Evolutionary conservation across 1,284 basidiomycete genomes (phyloP).

Genomic region (Paramarasmius palmivorus): DNA sequence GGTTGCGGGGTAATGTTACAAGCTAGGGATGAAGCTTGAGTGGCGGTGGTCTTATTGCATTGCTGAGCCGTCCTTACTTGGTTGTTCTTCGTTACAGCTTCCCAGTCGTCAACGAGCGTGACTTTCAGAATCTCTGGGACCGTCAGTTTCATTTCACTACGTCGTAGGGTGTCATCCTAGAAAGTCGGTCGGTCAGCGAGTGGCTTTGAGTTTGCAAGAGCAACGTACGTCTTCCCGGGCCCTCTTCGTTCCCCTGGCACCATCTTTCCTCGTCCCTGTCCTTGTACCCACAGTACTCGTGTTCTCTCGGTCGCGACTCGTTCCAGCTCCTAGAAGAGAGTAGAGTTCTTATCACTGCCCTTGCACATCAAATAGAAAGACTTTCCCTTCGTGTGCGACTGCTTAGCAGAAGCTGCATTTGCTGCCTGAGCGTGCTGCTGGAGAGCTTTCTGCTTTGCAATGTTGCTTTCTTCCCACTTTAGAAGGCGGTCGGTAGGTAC

Average conservation of each 20-base stretch:
- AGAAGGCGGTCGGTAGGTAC: conserved; percentile 83
- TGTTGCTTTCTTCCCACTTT: conserved; percentile 85
- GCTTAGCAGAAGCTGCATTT: conserved; percentile 34
- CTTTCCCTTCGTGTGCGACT: conserved; percentile 12
- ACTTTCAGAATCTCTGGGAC: conserved; percentile 91
- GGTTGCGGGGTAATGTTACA: conserved; percentile 82
- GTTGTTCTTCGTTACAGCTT: conserved; percentile 93
- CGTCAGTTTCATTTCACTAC: conserved; percentile 75
- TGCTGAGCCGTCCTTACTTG: conserved; percentile 51
- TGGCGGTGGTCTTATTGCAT: not conserved
- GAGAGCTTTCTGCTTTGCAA: conserved; percentile 75
- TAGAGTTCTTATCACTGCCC: too few relatives aligned
- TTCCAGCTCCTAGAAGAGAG: not conserved
- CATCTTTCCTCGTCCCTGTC: conserved; percentile 48
- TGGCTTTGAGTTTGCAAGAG: not conserved
- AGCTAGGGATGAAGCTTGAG: conserved; percentile 50
- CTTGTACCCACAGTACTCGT: conserved; percentile 33
- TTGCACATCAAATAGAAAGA: not conserved
- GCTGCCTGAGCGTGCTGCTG: conserved; percentile 37
- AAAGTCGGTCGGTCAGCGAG: conserved; percentile 45
- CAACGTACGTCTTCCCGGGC: conserved; percentile 57
- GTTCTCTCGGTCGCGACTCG: conserved; percentile 25
- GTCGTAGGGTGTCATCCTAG: conserved; percentile 67
- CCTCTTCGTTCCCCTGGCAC: conserved; percentile 58
- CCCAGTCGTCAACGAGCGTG: conserved; percentile 97